These are phyloP conservation scores for Entrophospora sp. DNA, from an alignment of 192 early-diverging fungal genomes.

Conservation along the genomic window DNA sequence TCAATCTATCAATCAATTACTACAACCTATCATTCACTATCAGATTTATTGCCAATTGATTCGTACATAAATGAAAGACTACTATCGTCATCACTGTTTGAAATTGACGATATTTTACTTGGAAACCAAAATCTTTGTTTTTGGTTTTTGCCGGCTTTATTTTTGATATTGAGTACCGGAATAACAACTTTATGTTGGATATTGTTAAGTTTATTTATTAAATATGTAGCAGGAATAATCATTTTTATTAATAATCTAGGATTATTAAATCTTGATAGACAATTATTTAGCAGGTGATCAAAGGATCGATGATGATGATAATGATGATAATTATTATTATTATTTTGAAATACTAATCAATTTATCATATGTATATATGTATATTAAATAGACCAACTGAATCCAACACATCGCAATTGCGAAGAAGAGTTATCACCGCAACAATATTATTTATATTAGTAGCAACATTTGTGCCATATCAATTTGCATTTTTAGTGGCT, in stretches of 20 bases:
- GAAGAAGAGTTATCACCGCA: constrained; percentile 37
- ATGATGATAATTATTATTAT: too few species aligned
- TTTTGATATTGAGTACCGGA: constrained; percentile 38
- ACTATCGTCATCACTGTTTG: constrained; percentile 22
- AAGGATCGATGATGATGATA: too few species aligned
- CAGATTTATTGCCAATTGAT: background rate
- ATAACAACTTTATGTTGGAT: constrained; percentile 32
- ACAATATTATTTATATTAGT: constrained; percentile 45
- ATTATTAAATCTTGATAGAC: constrained; percentile 1
- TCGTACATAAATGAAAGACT: too few species aligned
- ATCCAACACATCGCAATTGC: constrained; percentile 23
- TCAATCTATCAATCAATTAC: constrained; percentile 31
- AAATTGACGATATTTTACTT: constrained; percentile 33
- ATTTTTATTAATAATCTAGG: constrained; percentile 22
- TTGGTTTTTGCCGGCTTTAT: constrained; percentile 41
- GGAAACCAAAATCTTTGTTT: constrained; percentile 45
- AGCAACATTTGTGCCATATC: constrained; percentile 59
- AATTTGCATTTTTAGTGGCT: constrained; percentile 63
- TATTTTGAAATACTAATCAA: too few species aligned
- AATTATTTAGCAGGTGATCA: constrained; percentile 22
- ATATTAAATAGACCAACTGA: constrained; percentile 20
- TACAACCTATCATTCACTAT: constrained; percentile 8
- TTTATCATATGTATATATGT: background rate
- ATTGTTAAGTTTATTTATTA: constrained; percentile 24
- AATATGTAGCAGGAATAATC: background rate